These are phyloP conservation scores for Blastobotrys ciferrii DNA, from an alignment of 1,139 yeast genomes.

Conservation along the genomic window DNA sequence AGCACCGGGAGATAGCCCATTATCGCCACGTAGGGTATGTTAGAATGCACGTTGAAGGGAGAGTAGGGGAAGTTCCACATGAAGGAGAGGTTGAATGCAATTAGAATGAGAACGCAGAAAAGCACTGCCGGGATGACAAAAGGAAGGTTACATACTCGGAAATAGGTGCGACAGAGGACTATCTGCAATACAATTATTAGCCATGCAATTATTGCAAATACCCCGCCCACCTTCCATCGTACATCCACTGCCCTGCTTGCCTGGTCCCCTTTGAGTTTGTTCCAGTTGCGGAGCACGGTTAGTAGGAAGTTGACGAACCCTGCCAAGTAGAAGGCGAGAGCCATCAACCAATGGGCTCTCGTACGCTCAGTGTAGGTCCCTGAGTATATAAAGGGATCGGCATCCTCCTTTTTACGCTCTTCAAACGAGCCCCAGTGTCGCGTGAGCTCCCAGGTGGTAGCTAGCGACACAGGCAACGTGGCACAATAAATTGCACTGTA, in stretches of 20 bases:
- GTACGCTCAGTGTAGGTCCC: slow-evolving; percentile 21
- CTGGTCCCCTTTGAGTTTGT: slow-evolving; percentile 14
- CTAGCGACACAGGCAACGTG: slow-evolving; percentile 26
- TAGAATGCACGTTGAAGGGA: slow-evolving; percentile 29
- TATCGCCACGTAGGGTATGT: slow-evolving; percentile 23
- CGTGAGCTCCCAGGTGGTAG: slow-evolving; percentile 29
- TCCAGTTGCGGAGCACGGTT: slow-evolving; percentile 31
- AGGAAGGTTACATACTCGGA: slow-evolving; percentile 26
- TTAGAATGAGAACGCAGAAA: slow-evolving; percentile 19
- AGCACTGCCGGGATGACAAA: slow-evolving; percentile 23
- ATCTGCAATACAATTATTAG: slow-evolving; percentile 23
- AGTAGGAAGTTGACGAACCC: slow-evolving; percentile 26
- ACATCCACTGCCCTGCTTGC: slow-evolving; percentile 18
- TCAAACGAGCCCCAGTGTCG: slow-evolving; percentile 34
- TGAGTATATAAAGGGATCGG: slow-evolving; percentile 27
- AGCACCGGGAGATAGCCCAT: slow-evolving; percentile 30
- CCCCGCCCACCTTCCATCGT: slow-evolving; percentile 29
- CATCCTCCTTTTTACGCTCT: slow-evolving; percentile 28
- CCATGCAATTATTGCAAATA: slow-evolving; percentile 27
- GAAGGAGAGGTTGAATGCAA: slow-evolving; percentile 22
- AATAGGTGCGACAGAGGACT: slow-evolving; percentile 23
- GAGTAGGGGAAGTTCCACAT: slow-evolving; percentile 21
- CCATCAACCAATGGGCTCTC: slow-evolving; percentile 24
- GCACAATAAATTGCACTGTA: slow-evolving; percentile 29
- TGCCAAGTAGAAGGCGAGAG: slow-evolving; percentile 26